Percentiles rank a stretch among this genome's conserved stretches.
Evolutionary conservation across 2,329 filamentous ascomycete species (phyloP).

Genomic region (Orbilia javanica): DNA sequence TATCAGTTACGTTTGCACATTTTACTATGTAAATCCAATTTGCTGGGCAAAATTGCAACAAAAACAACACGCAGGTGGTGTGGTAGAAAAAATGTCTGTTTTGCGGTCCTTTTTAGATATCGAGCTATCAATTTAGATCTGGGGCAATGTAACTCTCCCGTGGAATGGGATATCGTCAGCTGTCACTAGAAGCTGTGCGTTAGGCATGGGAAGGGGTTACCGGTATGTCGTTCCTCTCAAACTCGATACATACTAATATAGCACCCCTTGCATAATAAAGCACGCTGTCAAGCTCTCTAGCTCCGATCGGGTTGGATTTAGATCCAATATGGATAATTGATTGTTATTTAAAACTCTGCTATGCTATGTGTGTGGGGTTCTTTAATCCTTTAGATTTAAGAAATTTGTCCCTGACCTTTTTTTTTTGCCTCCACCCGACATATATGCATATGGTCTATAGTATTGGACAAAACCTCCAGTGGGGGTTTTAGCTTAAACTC

Average conservation of each 20-base stretch:
- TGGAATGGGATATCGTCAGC: conserved; percentile 9
- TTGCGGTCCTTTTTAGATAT: background rate
- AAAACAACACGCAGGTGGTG: conserved; percentile 31
- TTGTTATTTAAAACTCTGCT: background rate
- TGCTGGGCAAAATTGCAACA: conserved; percentile 23
- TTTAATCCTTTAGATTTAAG: conserved; percentile 2
- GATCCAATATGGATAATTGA: conserved; percentile 8
- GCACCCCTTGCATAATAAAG: conserved; percentile 3
- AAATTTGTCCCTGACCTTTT: conserved; percentile 21
- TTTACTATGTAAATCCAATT: background rate
- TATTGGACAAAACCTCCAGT: background rate
- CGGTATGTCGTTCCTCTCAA: conserved; percentile 11
- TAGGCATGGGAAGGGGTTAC: conserved; percentile 13
- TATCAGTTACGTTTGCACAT: background rate
- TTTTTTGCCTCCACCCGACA: background rate
- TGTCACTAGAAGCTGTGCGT: conserved; percentile 9
- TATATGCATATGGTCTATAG: background rate
- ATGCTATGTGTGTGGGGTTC: conserved; percentile 11
- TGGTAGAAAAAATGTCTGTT: background rate
- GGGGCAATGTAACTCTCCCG: conserved; percentile 8
- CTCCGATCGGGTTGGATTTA: background rate
- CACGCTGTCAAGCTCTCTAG: background rate
- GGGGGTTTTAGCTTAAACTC: background rate
- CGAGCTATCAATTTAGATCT: background rate
- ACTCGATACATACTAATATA: background rate